These are phyloP conservation scores for Penicillium paxilli DNA, from an alignment of 495 filamentous ascomycete species.

Conservation along the genomic window DNA sequence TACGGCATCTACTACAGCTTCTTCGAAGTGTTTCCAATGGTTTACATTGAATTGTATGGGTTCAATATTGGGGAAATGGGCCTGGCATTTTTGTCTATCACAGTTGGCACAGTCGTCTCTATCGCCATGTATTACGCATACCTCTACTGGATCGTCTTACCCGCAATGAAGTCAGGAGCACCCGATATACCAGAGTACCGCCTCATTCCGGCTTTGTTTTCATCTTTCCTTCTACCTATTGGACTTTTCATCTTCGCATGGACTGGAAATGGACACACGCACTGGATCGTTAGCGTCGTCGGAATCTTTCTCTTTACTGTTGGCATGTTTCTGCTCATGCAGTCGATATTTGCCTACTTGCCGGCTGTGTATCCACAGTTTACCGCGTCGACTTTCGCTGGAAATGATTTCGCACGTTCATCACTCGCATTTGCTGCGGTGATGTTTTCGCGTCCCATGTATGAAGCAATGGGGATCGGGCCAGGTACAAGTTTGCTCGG, in stretches of 20 bases:
- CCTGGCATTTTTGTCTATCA: slow-evolving; percentile 6
- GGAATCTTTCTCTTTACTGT: slow-evolving; percentile 51
- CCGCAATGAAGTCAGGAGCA: not conserved
- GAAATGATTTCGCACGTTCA: slow-evolving; percentile 47
- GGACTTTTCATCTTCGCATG: slow-evolving; percentile 8
- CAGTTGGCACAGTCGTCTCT: not conserved
- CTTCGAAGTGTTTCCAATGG: slow-evolving; percentile 32
- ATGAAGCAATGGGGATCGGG: not conserved
- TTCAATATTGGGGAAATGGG: slow-evolving; percentile 23
- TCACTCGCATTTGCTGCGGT: slow-evolving; percentile 5
- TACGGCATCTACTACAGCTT: slow-evolving; percentile 66
- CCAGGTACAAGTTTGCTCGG: slow-evolving; percentile 1
- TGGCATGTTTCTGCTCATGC: slow-evolving; percentile 45
- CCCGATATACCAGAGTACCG: not conserved
- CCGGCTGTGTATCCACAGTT: slow-evolving; percentile 58
- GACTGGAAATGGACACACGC: slow-evolving; percentile 7
- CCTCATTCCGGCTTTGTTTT: slow-evolving; percentile 1
- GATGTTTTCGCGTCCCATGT: slow-evolving; percentile 3
- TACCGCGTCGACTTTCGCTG: slow-evolving; percentile 52
- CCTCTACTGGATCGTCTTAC: not conserved
- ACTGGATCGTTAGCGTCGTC: slow-evolving; percentile 57
- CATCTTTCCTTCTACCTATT: not conserved
- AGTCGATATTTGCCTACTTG: slow-evolving; percentile 59
- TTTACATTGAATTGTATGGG: slow-evolving; percentile 28
- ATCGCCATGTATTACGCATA: not conserved